Evolutionary conservation across 169 alveolate species (phyloP), one percentile per base, ranked within the genome.

Genomic region (Eimeria zaria): DNA sequence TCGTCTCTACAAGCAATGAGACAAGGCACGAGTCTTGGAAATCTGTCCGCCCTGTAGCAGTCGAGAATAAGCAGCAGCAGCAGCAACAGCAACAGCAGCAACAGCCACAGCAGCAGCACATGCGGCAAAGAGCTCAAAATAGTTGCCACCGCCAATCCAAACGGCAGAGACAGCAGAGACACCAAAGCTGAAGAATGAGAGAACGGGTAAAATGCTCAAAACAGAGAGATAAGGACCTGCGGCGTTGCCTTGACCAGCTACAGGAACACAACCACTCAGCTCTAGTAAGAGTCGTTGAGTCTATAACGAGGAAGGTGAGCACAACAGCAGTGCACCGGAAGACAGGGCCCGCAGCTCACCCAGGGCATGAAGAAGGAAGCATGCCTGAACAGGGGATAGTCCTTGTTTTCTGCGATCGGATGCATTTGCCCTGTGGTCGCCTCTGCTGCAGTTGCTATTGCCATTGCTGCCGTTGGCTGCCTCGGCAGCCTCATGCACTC

Each of bases 11-110:
- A 46, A 48, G 69, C 24, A 48, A 2, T 24, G 69, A 48, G 89
- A 80, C 46, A 48, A 80, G 69, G 69, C 69, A 30, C 46, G 89
- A 46, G 46, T 80, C 69, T 51, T 33, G 60, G 30, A 80, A 51
- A 46, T 48, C 89, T 24, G 89, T 48, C 69, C 89, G 41, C 67
- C 69, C 89, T 80, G 62, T 46, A 73, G 30, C 30, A 73, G 83
- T 18, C 55, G 16, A 73, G 33, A n/a, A 73, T 30, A 18, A 39
- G 16, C 53, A 39, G 83, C 83, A 62, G 36, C 7, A 62, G 39
- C 18, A 27, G 14, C 3, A 20, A 20, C 4, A 53, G 11, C 3
- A 53, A 30, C 16, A 60, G 69, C 27, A 60, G 69, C 69, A 69
- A 33, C 48, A 69, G 80, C 5, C 5, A 2, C 51, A 36, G 48